phyloP scores from a whole-genome alignment of 2,329 filamentous ascomycete species.

The Fusarium graminum region DNA sequence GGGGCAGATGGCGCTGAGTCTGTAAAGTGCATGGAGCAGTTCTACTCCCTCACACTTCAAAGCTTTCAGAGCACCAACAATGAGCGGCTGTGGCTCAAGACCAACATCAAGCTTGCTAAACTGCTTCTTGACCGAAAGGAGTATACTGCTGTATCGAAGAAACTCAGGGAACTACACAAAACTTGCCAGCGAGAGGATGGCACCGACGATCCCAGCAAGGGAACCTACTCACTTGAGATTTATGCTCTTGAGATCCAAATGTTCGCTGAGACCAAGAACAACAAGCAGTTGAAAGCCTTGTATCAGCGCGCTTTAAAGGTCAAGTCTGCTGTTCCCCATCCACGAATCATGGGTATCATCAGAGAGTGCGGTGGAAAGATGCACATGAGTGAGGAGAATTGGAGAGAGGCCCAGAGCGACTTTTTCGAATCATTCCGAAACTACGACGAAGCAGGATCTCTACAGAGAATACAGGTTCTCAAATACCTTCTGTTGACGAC shows the following conservation, averaged over 20 bases:
- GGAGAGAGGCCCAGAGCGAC: constrained; percentile 96
- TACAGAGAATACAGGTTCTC: constrained; percentile 95
- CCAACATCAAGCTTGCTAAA: constrained; percentile 95
- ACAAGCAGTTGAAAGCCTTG: constrained; percentile 93
- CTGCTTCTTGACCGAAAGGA: constrained; percentile 93
- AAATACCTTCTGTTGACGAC: constrained; percentile 97
- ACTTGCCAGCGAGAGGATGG: constrained; percentile 91
- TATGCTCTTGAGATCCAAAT: constrained; percentile 99
- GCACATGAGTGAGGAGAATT: constrained; percentile 99
- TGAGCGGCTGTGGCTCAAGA: constrained; percentile 96
- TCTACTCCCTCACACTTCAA: constrained; percentile 92
- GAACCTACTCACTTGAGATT: constrained; percentile 94
- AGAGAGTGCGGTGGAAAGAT: constrained; percentile 99
- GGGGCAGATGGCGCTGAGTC: constrained; percentile 77
- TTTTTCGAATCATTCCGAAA: constrained; percentile 99
- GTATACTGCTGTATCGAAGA: constrained; percentile 82
- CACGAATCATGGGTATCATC: constrained; percentile 99
- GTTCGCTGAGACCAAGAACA: constrained; percentile 96
- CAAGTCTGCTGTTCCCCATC: constrained; percentile 96
- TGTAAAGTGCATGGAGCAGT: constrained; percentile 87
- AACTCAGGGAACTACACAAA: constrained; percentile 88
- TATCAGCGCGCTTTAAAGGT: constrained; percentile 94
- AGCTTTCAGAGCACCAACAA: constrained; percentile 99
- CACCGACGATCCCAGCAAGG: constrained; percentile 91
- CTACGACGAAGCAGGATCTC: constrained; percentile 96